These are phyloP conservation scores for Polytrichum formosum DNA, from an alignment of 225 moss, liverwort and hornwort genomes.

Conservation along the genomic window DNA sequence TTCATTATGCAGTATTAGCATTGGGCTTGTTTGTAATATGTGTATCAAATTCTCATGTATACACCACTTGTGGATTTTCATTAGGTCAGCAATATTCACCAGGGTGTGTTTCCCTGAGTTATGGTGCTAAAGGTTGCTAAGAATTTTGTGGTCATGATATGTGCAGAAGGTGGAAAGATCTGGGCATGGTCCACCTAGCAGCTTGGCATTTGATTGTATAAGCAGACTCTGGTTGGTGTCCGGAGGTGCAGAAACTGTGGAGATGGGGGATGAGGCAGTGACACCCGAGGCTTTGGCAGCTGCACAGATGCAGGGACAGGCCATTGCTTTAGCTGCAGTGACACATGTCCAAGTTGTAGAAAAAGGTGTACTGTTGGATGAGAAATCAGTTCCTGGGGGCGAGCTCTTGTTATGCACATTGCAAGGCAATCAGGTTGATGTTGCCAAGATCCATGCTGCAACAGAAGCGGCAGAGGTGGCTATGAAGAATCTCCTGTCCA, in stretches of 20 bases:
- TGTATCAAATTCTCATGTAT: no score
- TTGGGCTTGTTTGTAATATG: no score
- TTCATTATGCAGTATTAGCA: no score
- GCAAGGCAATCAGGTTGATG: constrained; percentile 62
- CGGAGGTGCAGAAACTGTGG: constrained; percentile 86
- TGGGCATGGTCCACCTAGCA: constrained; percentile 67
- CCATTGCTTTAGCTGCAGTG: constrained; percentile 57
- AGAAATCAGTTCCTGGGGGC: constrained; percentile 52
- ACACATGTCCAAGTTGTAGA: constrained; percentile 49
- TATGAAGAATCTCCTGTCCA: constrained; percentile 79
- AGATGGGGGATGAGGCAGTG: constrained; percentile 75
- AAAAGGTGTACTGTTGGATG: constrained; percentile 37
- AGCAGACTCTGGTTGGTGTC: constrained; percentile 78
- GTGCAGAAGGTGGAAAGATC: constrained; percentile 64
- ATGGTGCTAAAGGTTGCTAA: neutral
- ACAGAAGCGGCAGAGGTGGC: constrained; percentile 91
- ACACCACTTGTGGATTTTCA: no score
- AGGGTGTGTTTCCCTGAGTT: neutral
- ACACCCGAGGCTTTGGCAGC: constrained; percentile 72
- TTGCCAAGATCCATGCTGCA: constrained; percentile 60
- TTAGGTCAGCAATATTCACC: neutral
- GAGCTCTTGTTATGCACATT: constrained; percentile 47
- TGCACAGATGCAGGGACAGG: constrained; percentile 72
- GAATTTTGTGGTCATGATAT: constrained; percentile 10
- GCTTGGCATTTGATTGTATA: constrained; percentile 66